Base-by-base conservation (phyloP, 257 asterid species). In the Gentiana dahurica region DNA sequence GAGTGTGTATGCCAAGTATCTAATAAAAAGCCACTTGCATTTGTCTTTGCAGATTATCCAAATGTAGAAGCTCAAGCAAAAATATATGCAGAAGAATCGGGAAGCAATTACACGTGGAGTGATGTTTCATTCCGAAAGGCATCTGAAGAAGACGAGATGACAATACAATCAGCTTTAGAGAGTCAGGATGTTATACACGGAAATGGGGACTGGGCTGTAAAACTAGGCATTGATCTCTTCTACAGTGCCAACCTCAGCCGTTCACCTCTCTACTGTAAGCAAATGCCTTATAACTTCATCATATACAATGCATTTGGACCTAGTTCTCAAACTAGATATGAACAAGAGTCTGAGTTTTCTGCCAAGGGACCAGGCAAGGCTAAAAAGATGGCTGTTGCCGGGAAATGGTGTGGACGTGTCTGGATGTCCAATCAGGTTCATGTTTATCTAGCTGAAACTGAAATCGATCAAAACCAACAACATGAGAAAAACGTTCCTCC, bases 351-450 rank as follows among this genome's bases (percentile, higher is more conserved):
- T 12, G 90, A 80, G 63, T 63, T 51, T 12, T 77, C 63, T 64
- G 76, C 65, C 13, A 77, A 54, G 70, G 76, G 76, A 48, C 61
- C 64, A 37, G 81, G 91, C 57, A 81, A 81, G 79, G 94, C 80
- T 56, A 92, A 65, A 77, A 88, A 80, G 87, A 61, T 72, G 45
- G 64, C 69, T 44, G 95, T 88, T 77, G 95, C 91, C 60, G 99
- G 99, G 47, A 92, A 85, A 75, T 92, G 99, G 99, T 92, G 99
- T 55, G 99, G 99, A 43, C 88, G 80, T 79, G 89, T 92, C 54
- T 92, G 99, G 99, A 88, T 79, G 95, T 83, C 95, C 3, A 81
- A 71, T 72, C 99, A 88, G 71, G 95, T 80, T 67, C 99, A 92
- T 61, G 94, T 94, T 2, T 62, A 83, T 68, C 75, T 92, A 37